A percentile compares a stretch with the other conserved stretches of the same genome.
Conservation (phyloP, 305 asterid genomes). For the Fraxinus xanthoxyloides region DNA sequence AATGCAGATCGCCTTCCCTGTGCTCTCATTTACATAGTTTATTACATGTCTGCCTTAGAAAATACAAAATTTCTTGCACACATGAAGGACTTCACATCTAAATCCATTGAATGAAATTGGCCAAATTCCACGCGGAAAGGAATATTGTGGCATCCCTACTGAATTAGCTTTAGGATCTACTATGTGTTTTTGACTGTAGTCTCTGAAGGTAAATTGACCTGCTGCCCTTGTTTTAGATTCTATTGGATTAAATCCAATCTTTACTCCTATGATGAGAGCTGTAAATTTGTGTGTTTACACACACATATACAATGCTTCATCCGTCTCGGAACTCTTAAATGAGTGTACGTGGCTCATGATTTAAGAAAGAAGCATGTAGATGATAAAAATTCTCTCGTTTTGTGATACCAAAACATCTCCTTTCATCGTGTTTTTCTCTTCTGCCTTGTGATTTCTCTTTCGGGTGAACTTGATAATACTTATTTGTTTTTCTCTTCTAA, state of each 20-base stretch:
- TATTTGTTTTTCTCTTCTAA: neutral
- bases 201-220: neutral
- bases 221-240: neutral
- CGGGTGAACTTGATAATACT: neutral
- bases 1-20: neutral
- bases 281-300: neutral
- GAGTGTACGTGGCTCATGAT: neutral
- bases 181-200: neutral
- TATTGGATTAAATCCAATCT: neutral
- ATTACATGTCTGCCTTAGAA: neutral
- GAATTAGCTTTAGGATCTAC: neutral
- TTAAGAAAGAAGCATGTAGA: neutral
- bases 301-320: neutral
- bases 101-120: neutral
- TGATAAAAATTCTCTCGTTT: neutral
- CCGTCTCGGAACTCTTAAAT: neutral
- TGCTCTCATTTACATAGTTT: neutral
- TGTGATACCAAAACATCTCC: neutral
- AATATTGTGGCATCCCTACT: neutral
- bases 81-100: neutral
- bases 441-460: neutral
- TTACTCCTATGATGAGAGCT: neutral
- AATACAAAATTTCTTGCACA: neutral
- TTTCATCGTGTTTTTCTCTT: neutral
- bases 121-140: neutral